phyloP scores from a whole-genome alignment of 768 basidiomycete species.

The Mycena rebaudengoi region DNA sequence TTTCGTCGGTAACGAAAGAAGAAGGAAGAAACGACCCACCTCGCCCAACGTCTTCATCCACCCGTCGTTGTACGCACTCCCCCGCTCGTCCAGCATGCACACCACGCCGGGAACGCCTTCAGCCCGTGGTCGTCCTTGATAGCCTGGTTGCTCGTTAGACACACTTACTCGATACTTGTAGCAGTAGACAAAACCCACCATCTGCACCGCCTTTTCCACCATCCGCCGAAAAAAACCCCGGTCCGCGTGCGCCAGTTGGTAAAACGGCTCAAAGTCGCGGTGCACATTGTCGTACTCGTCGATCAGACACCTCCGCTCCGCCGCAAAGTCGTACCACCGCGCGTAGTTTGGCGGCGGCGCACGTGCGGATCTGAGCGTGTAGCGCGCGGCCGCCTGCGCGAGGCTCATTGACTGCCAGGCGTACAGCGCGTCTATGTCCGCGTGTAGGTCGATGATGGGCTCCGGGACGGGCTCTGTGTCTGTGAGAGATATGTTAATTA shows the following conservation, averaged over 20 bases:
- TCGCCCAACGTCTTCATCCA: neutral
- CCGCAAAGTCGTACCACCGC: constrained; percentile 1
- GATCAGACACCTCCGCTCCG: neutral
- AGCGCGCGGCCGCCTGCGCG: constrained; percentile 5
- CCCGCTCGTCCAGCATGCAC: neutral
- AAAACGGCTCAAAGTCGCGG: constrained; percentile 14
- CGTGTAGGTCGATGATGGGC: too few relatives aligned
- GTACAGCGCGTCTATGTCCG: neutral
- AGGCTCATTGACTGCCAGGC: neutral
- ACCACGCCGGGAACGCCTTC: neutral
- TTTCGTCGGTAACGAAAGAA: neutral
- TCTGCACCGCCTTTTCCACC: neutral
- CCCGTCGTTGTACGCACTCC: neutral
- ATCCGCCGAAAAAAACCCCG: neutral
- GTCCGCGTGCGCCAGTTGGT: neutral
- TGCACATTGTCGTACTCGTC: constrained; percentile 14
- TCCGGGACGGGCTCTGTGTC: too few relatives aligned
- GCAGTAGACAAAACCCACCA: neutral
- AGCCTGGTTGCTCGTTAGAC: neutral
- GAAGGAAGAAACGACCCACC: neutral
- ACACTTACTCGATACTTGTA: neutral
- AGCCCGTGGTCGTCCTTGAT: neutral
- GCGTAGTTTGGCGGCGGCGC: neutral
- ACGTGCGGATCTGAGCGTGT: neutral
- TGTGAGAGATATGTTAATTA: too few relatives aligned